These are phyloP conservation scores for Ophiostoma tasmaniense DNA, from an alignment of 2,329 filamentous ascomycete genomes.

Conservation along the genomic window DNA sequence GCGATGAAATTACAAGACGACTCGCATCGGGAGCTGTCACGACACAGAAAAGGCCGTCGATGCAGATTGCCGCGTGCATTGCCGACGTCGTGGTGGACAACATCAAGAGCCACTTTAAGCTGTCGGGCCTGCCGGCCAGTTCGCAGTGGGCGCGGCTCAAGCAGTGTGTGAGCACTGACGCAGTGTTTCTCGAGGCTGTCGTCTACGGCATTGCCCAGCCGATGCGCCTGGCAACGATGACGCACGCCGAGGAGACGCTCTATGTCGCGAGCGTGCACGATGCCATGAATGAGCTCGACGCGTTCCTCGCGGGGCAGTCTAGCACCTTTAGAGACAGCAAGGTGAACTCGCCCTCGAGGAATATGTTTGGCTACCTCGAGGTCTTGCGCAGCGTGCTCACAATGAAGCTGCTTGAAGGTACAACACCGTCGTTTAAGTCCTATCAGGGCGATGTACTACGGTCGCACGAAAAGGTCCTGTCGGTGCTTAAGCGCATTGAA, in stretches of 20 bases:
- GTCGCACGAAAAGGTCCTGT: not conserved
- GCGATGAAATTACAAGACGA: not conserved
- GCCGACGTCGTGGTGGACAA: conserved; percentile 12
- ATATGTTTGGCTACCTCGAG: not conserved
- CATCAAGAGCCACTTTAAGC: not conserved
- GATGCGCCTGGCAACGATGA: conserved; percentile 10
- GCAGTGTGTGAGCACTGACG: not conserved
- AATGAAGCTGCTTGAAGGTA: conserved; percentile 8
- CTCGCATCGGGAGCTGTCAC: not conserved
- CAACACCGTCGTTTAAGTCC: not conserved
- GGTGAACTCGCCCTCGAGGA: not conserved
- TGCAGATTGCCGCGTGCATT: not conserved
- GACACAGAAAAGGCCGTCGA: not conserved
- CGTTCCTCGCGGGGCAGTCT: not conserved
- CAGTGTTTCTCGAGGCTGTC: conserved; percentile 28
- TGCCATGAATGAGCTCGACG: not conserved
- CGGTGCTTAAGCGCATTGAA: not conserved
- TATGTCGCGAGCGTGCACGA: not conserved
- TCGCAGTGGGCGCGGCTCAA: conserved; percentile 27
- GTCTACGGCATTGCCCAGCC: conserved; percentile 24
- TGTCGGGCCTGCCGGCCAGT: conserved; percentile 17
- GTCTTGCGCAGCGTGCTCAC: not conserved
- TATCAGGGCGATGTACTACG: not conserved
- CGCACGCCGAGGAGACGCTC: not conserved
- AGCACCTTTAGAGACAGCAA: not conserved